Conservation (phyloP, 2,329 filamentous ascomycete species). For the Pseudopithomyces maydicus region DNA sequence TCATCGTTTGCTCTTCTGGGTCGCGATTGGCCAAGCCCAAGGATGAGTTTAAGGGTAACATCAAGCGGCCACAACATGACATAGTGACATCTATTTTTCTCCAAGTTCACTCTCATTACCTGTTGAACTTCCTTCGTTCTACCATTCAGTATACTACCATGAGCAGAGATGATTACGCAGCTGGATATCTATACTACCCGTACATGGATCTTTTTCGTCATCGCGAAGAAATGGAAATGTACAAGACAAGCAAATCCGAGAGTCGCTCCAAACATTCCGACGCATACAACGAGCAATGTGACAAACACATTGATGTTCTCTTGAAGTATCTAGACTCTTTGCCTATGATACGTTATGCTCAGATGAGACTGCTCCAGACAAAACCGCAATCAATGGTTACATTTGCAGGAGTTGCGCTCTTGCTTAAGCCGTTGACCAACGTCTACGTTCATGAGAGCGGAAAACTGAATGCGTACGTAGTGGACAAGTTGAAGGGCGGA, state of each 20-base stretch:
- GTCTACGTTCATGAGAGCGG: conserved; percentile 12
- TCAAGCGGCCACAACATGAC: too few species aligned
- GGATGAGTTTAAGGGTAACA: too few species aligned
- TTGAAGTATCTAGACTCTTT: conserved; percentile 12
- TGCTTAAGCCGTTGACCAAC: conserved; percentile 9
- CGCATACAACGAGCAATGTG: conserved; percentile 13
- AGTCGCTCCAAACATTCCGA: conserved; percentile 2
- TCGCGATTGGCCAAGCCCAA: too few species aligned
- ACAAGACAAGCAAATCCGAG: not conserved
- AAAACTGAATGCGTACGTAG: conserved; percentile 13
- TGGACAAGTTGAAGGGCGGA: conserved; percentile 11
- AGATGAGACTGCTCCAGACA: not conserved
- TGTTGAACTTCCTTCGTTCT: too few species aligned
- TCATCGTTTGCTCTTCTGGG: too few species aligned
- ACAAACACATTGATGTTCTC: conserved; percentile 14
- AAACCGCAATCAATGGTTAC: conserved; percentile 6
- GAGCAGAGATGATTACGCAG: too few species aligned
- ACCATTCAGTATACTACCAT: too few species aligned
- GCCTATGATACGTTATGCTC: not conserved
- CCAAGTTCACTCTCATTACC: too few species aligned
- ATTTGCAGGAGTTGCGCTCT: conserved; percentile 11
- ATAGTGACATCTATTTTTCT: too few species aligned
- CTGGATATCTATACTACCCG: too few species aligned
- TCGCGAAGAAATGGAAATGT: conserved; percentile 1
- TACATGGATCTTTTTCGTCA: conserved; percentile 8